Conservation (phyloP, 495 filamentous ascomycete species). For the Tuber indicum region DNA sequence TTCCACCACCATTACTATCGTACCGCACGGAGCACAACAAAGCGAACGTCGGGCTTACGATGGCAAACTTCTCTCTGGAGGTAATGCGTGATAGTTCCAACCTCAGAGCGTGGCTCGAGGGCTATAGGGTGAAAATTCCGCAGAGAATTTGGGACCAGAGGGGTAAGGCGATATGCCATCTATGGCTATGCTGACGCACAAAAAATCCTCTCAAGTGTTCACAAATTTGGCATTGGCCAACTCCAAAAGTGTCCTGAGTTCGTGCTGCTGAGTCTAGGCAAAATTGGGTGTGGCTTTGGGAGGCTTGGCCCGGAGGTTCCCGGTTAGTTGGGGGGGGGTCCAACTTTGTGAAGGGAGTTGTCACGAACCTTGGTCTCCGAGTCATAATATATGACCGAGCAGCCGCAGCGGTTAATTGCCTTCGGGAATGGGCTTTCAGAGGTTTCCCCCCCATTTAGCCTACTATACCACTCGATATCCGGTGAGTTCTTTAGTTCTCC, state of each 20-base stretch:
- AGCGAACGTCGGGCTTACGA: not conserved
- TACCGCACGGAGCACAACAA: not conserved
- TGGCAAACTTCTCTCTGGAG: not conserved
- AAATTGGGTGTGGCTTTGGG: not conserved
- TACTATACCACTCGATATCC: not conserved
- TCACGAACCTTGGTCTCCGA: not conserved
- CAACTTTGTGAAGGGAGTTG: not conserved
- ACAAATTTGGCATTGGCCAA: not conserved
- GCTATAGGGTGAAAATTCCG: not conserved
- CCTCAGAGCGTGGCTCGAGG: not conserved
- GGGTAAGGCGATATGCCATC: too few species aligned
- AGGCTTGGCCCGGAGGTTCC: not conserved
- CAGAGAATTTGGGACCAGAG: not conserved
- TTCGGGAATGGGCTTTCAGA: not conserved
- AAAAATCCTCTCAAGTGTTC: not conserved
- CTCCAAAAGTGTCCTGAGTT: not conserved
- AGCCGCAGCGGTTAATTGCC: not conserved
- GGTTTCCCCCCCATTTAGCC: not conserved
- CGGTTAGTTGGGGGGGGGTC: not conserved
- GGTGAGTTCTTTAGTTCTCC: not conserved
- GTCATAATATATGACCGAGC: not conserved
- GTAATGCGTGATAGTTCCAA: not conserved
- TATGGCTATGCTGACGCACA: not conserved
- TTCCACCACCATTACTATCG: not conserved
- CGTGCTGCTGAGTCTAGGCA: not conserved